These are phyloP conservation scores for Conticribra weissflogii DNA, from an alignment of 108 stramenopile species.

Conservation along the genomic window DNA sequence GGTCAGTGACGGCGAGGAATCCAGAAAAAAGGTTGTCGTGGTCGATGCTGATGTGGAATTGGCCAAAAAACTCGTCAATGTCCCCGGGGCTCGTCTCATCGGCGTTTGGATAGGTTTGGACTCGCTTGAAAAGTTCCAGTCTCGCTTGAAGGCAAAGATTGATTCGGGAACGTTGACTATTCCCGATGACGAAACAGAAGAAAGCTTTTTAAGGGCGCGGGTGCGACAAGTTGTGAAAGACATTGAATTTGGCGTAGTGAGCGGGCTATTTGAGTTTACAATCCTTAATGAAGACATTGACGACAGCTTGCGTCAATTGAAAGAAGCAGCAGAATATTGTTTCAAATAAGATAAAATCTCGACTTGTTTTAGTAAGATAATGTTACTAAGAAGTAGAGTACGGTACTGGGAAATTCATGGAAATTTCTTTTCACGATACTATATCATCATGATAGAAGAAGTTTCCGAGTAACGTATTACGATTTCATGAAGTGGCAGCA, in stretches of 20 bases:
- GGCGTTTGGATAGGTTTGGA: conserved; percentile 86
- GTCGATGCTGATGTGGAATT: conserved; percentile 77
- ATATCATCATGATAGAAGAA: too few relatives aligned
- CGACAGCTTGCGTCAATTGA: conserved; percentile 62
- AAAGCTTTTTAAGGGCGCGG: conserved; percentile 58
- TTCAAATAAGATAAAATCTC: conserved; percentile 50
- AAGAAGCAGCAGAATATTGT: conserved; percentile 70
- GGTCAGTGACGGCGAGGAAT: conserved; percentile 5
- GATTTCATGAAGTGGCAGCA: too few relatives aligned
- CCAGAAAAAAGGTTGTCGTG: conserved; percentile 59
- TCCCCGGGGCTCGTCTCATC: conserved; percentile 65
- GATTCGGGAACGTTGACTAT: conserved; percentile 50
- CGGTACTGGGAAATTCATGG: not conserved
- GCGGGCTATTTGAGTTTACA: conserved; percentile 90
- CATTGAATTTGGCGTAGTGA: conserved; percentile 81
- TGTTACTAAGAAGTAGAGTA: not conserved
- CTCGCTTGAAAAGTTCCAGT: conserved; percentile 64
- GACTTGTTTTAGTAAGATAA: conserved; percentile 1
- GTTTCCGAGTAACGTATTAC: too few relatives aligned
- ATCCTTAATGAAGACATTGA: conserved; percentile 75
- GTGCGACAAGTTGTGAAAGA: conserved; percentile 73
- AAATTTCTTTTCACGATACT: too few relatives aligned
- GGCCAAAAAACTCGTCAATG: conserved; percentile 53
- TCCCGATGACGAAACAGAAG: conserved; percentile 68
- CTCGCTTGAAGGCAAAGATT: conserved; percentile 57